These are phyloP conservation scores for Chloromonas sp. DNA, from an alignment of 163 green algal genomes.

Conservation along the genomic window DNA sequence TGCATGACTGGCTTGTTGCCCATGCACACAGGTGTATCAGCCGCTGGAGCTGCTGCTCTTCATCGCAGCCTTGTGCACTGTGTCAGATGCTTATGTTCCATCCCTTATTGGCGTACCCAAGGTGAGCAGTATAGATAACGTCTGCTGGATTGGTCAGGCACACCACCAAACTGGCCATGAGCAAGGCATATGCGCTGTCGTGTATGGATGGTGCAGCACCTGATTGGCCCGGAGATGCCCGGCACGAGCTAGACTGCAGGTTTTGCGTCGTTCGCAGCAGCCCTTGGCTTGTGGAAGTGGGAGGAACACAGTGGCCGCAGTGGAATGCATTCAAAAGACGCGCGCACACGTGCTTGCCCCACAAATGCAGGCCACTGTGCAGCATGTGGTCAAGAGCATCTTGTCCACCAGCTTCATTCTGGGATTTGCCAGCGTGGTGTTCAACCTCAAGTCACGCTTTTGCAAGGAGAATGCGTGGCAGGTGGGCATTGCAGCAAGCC, in stretches of 20 bases:
- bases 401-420: slow-evolving; percentile 83
- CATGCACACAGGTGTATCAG: slow-evolving; percentile 66
- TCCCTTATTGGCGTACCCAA: slow-evolving; percentile 76
- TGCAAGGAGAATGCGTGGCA: slow-evolving; percentile 76
- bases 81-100: slow-evolving; percentile 82
- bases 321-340: not conserved
- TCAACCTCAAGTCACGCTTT: slow-evolving; percentile 78
- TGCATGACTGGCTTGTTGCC: no score
- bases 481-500: slow-evolving; percentile 23
- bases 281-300: no score
- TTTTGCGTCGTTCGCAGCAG: no score
- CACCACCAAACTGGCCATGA: no score
- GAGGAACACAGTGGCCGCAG: not conserved
- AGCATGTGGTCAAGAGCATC: slow-evolving; percentile 70
- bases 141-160: not conserved
- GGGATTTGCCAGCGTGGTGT: slow-evolving; percentile 66
- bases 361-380: slow-evolving; percentile 46
- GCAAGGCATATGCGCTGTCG: no score
- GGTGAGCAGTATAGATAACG: slow-evolving; percentile 22
- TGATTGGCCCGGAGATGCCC: not conserved
- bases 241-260: not conserved
- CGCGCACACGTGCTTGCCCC: no score
- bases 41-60: slow-evolving; percentile 85
- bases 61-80: slow-evolving; percentile 76
- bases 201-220: not conserved